Evolutionary conservation across 768 basidiomycete genomes (phyloP).

Genomic region (Leccinum longicurvipes): DNA sequence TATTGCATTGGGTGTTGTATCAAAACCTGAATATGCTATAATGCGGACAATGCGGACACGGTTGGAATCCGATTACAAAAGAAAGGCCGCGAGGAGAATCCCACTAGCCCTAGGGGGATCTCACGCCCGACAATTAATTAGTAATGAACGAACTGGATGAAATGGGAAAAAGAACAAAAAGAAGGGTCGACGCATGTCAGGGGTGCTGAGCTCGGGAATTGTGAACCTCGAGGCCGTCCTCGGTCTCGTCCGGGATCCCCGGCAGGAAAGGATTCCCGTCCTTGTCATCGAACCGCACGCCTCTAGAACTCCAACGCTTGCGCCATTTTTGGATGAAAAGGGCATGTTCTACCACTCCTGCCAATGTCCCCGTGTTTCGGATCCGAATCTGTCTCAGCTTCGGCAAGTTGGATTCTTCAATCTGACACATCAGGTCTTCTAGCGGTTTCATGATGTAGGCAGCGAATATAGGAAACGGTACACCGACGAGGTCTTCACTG

Average conservation of each 20-base stretch:
- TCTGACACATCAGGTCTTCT: constrained; percentile 36
- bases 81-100: neutral
- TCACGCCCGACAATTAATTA: neutral
- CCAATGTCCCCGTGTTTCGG: constrained; percentile 40
- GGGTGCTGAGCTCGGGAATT: neutral
- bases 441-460: constrained; percentile 41
- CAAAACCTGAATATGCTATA: neutral
- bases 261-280: constrained; percentile 24
- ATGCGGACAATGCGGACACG: neutral
- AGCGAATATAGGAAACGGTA: constrained; percentile 36
- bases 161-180: neutral
- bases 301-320: constrained; percentile 24
- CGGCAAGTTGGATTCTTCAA: constrained; percentile 36
- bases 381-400: constrained; percentile 36
- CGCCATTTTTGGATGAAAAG: constrained; percentile 30
- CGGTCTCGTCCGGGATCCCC: neutral
- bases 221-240: neutral
- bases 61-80: neutral
- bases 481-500: constrained; percentile 35
- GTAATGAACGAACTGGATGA: neutral
- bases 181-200: neutral
- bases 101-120: neutral
- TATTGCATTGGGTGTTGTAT: neutral
- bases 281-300: constrained; percentile 33
- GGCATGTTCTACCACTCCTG: constrained; percentile 27